Evolutionary conservation across 768 basidiomycete species (phyloP).

Genomic region (Calocera viscosa): DNA sequence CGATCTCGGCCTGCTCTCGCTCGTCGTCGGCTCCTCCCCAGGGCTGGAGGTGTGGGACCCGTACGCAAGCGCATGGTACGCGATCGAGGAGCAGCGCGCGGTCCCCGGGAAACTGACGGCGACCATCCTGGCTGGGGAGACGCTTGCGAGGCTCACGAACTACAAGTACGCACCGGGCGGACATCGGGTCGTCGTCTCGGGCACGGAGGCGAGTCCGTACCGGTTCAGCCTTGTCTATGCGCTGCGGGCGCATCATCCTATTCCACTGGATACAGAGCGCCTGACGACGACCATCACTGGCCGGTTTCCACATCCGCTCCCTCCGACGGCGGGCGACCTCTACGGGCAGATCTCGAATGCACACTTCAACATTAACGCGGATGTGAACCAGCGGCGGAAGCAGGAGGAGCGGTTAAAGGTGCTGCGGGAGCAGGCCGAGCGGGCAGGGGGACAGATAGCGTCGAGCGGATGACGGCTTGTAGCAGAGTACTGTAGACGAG

Average conservation of each 20-base stretch:
- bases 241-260: constrained; percentile 15
- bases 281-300: constrained; percentile 16
- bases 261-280: constrained; percentile 11
- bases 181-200: constrained; percentile 16
- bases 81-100: constrained; percentile 15
- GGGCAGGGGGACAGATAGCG: neutral
- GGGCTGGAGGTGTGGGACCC: constrained; percentile 17
- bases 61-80: constrained; percentile 10
- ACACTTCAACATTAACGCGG: constrained; percentile 18
- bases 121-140: constrained; percentile 18
- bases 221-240: constrained; percentile 18
- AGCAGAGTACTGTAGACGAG: neutral
- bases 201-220: constrained; percentile 8
- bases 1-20: constrained; percentile 17
- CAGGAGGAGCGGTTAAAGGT: constrained; percentile 13
- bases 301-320: constrained; percentile 8
- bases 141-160: constrained; percentile 17
- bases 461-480: too few relatives aligned
- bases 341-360: constrained; percentile 15
- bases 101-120: constrained; percentile 14
- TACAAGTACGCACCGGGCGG: constrained; percentile 15
- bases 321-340: constrained; percentile 12
- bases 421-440: neutral
- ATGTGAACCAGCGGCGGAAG: constrained; percentile 9
- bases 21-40: constrained; percentile 17